Percentiles rank a stretch among this genome's conserved stretches.
These are phyloP conservation scores for Lasiosphaeris hirsuta DNA, from an alignment of 495 filamentous ascomycete genomes.

Conservation along the genomic window DNA sequence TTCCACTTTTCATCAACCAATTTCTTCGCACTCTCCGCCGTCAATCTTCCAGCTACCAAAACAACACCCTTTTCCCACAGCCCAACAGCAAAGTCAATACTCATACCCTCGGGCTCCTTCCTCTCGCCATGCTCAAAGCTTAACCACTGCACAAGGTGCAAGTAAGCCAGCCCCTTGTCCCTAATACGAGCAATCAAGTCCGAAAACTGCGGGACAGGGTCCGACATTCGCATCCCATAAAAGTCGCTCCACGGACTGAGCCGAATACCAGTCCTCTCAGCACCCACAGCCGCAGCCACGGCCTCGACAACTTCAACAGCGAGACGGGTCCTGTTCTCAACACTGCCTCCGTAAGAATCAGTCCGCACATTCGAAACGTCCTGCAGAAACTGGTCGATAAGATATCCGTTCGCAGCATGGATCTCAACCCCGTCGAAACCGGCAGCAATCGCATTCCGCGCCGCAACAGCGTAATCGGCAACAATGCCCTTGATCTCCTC, in stretches of 20 bases:
- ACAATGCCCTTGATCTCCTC: conserved; percentile 59
- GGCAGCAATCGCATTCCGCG: conserved; percentile 60
- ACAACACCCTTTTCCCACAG: conserved; percentile 47
- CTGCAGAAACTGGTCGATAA: conserved; percentile 72
- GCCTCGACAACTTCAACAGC: conserved; percentile 60
- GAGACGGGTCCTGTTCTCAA: conserved; percentile 68
- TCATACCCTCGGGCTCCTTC: conserved; percentile 42
- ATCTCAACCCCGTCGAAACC: conserved; percentile 79
- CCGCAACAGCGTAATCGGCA: conserved; percentile 55
- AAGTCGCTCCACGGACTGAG: conserved; percentile 62
- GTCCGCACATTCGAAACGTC: conserved; percentile 59
- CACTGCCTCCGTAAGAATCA: conserved; percentile 66
- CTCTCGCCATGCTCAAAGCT: conserved; percentile 41
- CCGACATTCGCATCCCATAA: conserved; percentile 65
- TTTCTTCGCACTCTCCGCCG: conserved; percentile 41
- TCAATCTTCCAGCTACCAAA: conserved; percentile 60
- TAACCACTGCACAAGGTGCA: conserved; percentile 59
- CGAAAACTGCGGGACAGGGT: conserved; percentile 62
- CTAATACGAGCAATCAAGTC: conserved; percentile 52
- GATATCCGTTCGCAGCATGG: conserved; percentile 70
- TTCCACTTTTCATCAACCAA: conserved; percentile 54
- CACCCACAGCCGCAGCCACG: conserved; percentile 62
- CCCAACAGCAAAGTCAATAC: conserved; percentile 52
- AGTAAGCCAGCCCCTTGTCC: conserved; percentile 57
- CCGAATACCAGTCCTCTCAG: conserved; percentile 59